phyloP scores from a whole-genome alignment of 139 green algal genomes.

The Raphidocelis subcapitata region DNA sequence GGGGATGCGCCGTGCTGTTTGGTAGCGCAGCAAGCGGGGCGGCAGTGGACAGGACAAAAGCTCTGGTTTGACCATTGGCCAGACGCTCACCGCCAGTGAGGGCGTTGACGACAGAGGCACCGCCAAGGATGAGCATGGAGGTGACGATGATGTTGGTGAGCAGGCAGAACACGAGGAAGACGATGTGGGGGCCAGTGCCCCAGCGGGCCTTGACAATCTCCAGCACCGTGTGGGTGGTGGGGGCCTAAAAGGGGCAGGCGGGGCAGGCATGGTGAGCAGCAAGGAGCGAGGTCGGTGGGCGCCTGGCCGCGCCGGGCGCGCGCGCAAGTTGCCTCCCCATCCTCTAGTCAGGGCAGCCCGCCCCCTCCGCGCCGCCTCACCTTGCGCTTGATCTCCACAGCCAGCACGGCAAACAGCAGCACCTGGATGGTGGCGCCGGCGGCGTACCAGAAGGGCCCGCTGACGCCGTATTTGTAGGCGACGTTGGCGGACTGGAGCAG shows the following conservation, averaged over 20 bases:
- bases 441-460: conserved; percentile 87
- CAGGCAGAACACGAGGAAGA: conserved; percentile 86
- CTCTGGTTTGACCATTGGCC: no score
- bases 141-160: conserved; percentile 92
- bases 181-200: conserved; percentile 71
- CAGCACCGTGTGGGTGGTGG: conserved; percentile 87
- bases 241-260: conserved; percentile 41
- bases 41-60: no score
- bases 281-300: background rate
- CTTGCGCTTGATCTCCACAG: conserved; percentile 96
- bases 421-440: conserved; percentile 89
- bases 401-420: conserved; percentile 91
- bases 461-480: conserved; percentile 46
- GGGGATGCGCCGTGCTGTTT: no score
- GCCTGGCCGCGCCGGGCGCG: no score
- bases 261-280: background rate
- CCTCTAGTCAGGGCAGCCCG: no score
- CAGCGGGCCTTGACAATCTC: conserved; percentile 86
- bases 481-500: conserved; percentile 38
- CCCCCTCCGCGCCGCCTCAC: background rate
- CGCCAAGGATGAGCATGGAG: conserved; percentile 90
- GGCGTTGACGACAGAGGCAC: background rate
- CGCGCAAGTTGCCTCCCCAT: no score
- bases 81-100: background rate
- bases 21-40: no score